Base-by-base conservation (phyloP, 768 basidiomycete species). In the Termitomyces bulborhizus region DNA sequence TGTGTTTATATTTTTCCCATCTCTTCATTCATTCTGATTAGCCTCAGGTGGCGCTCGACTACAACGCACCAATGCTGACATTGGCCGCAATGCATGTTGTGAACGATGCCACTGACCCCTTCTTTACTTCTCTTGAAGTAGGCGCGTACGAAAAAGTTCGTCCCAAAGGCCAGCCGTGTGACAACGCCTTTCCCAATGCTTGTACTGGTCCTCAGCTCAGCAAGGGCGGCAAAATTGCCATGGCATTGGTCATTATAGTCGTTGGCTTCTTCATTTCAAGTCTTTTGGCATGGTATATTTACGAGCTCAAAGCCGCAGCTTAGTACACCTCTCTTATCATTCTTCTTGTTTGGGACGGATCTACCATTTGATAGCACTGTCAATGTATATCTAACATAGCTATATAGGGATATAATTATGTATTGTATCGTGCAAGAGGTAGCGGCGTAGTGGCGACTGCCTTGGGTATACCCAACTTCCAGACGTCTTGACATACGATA, bases 31-130 rank as follows among this genome's bases (percentile, higher is more conserved):
- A 21, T 21, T 32, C 21, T 29, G 29, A 15, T 37, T 26, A 47
- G 32, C 46, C 46, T 42, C 46, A 88, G 84, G 76, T 85, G 50
- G 90, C 87, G n/a, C 70, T 93, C 40, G 94, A 97, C 65, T 94
- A 93, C 68, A 91, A 90, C 60, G 91, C 93, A 0, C 92, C 93
- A 1, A 77, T 96, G 74, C 75, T 96, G n/a, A 88, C 91, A 1
- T 77, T 97, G 36, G 84, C 88, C 0, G 88, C 92, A 16, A 84
- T 85, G 75, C 82, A 87, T 61, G 77, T 87, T n/a, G 63, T 88
- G 48, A 84, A 82, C 58, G 81, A 84, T 55, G 75, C 73, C 26
- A 68, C 65, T 18, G 90, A 94, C 60, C 93, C 93, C 0, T 93
- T 77, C 71, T 97, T 83, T 67, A 89, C 87, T 15, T 70, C 76